Conservation (phyloP, 768 basidiomycete genomes). For the Kwoniella sp. region DNA sequence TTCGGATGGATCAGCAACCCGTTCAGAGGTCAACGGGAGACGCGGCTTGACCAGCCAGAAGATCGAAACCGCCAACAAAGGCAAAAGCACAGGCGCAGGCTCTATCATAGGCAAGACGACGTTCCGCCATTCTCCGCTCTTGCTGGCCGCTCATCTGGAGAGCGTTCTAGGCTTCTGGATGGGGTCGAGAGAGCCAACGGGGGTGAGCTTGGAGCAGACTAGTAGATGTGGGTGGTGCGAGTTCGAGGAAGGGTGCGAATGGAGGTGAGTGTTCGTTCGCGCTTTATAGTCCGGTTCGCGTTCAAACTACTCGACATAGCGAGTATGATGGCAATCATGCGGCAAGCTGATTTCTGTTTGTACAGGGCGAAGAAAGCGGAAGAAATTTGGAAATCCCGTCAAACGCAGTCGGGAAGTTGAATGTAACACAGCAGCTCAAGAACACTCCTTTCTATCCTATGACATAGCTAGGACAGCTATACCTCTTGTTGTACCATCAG, state of each 20-base stretch:
- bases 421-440: neutral
- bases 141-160: constrained; percentile 64
- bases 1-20: neutral
- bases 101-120: constrained; percentile 68
- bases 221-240: constrained; percentile 76
- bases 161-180: constrained; percentile 74
- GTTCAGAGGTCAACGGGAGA: no score
- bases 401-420: neutral
- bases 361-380: constrained; percentile 20
- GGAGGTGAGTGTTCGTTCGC: constrained; percentile 61
- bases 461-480: no score
- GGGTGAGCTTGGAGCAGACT: constrained; percentile 67
- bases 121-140: constrained; percentile 63
- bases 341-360: neutral
- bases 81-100: constrained; percentile 21
- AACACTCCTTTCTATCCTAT: neutral
- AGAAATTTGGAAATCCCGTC: constrained; percentile 26
- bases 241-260: constrained; percentile 75
- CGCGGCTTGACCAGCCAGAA: neutral
- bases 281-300: no score
- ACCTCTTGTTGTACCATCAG: no score
- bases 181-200: constrained; percentile 68
- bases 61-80: neutral
- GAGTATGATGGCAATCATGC: no score
- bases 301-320: no score